Evolutionary conservation across 23 red algal genomes (phyloP).

Genomic region (Gracilaria caudata): DNA sequence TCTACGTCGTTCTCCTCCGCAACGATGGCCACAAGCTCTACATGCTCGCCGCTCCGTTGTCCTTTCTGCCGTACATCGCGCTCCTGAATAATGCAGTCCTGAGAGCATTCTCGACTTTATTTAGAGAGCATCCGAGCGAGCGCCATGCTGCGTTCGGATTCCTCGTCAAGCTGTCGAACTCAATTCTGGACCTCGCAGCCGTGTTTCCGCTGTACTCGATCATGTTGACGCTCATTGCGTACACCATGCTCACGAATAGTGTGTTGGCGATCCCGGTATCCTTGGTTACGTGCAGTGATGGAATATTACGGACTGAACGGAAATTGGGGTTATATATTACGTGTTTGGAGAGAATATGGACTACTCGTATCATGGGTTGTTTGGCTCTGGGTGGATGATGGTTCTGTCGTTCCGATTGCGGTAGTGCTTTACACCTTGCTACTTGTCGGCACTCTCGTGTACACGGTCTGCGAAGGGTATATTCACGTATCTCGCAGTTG

Average conservation of each 20-base stretch:
- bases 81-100: constrained; percentile 11
- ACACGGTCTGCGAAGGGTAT: no score
- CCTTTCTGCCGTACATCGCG: not conserved
- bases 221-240: not conserved
- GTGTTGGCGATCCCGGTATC: no score
- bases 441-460: no score
- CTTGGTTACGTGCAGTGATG: no score
- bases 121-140: not conserved
- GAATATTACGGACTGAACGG: no score
- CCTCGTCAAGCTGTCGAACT: not conserved
- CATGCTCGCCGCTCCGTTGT: not conserved
- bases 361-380: no score
- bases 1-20: not conserved
- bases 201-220: constrained; percentile 4
- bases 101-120: not conserved
- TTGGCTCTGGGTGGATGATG: no score
- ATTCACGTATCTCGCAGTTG: no score
- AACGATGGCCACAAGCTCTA: constrained; percentile 27
- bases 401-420: no score
- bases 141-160: not conserved
- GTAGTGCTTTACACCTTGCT: no score
- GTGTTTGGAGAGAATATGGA: no score
- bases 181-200: constrained; percentile 9
- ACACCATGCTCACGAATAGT: constrained; percentile 6
- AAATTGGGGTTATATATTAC: no score